Percentiles rank a stretch among this genome's conserved stretches.
Evolutionary conservation across 192 early-diverging fungal species (phyloP).

Genomic region (Linnemannia zychae): DNA sequence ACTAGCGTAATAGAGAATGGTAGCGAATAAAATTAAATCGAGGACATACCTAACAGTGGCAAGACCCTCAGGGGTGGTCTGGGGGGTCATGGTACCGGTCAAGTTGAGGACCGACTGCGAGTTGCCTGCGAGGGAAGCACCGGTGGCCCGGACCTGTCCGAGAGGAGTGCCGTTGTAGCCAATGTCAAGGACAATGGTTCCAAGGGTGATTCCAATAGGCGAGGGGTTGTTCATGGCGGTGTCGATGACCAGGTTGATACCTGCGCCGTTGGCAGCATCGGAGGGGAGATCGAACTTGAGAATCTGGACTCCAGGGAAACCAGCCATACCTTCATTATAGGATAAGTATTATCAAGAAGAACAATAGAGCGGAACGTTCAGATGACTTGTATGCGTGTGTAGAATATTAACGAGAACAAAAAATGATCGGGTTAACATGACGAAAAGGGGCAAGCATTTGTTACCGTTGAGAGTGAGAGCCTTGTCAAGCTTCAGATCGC

Average conservation of each 20-base stretch:
- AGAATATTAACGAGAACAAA: too few relatives aligned
- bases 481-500: conserved; percentile 47
- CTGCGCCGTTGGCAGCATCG: conserved; percentile 64
- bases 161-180: conserved; percentile 56
- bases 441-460: neutral
- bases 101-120: conserved; percentile 56
- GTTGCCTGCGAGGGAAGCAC: conserved; percentile 59
- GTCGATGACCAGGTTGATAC: conserved; percentile 73
- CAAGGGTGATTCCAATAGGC: conserved; percentile 64
- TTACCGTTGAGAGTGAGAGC: conserved; percentile 42
- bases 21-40: neutral
- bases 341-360: neutral
- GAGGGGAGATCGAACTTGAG: conserved; percentile 56
- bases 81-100: conserved; percentile 65
- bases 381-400: neutral
- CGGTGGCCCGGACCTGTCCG: conserved; percentile 68
- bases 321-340: conserved; percentile 47
- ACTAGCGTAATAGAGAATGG: neutral
- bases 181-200: conserved; percentile 61
- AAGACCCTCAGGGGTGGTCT: conserved; percentile 60
- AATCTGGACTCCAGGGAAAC: conserved; percentile 54
- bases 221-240: conserved; percentile 74
- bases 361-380: neutral
- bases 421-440: neutral
- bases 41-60: conserved; percentile 58